A percentile compares a stretch with the other conserved stretches of the same genome.
phyloP scores from a whole-genome alignment of 768 basidiomycete genomes.

The Boletus speciosus region DNA sequence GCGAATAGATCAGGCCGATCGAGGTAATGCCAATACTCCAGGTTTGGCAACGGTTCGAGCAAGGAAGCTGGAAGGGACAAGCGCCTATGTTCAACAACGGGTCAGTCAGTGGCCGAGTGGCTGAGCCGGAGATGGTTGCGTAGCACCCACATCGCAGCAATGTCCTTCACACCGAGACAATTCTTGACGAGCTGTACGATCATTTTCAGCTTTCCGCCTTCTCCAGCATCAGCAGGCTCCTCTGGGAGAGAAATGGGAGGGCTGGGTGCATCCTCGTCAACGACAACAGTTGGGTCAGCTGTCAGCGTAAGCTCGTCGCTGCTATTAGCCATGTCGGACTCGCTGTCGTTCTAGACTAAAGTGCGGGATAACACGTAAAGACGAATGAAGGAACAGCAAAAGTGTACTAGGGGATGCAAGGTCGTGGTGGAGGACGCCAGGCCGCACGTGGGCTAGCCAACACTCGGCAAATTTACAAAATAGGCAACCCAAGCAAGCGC shows the following conservation, averaged over 20 bases:
- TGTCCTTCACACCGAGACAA: slow-evolving; percentile 90
- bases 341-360: background rate
- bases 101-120: slow-evolving; percentile 13
- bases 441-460: slow-evolving; percentile 23
- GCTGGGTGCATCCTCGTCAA: slow-evolving; percentile 51
- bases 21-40: slow-evolving; percentile 94
- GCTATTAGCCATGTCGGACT: slow-evolving; percentile 19
- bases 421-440: slow-evolving; percentile 9
- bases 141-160: slow-evolving; percentile 78
- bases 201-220: slow-evolving; percentile 93
- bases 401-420: background rate
- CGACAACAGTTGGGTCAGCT: slow-evolving; percentile 1
- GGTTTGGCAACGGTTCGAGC: slow-evolving; percentile 90
- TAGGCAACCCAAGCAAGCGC: slow-evolving; percentile 2
- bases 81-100: slow-evolving; percentile 51
- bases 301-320: slow-evolving; percentile 10
- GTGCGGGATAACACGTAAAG: background rate
- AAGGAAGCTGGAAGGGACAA: slow-evolving; percentile 90
- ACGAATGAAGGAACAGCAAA: slow-evolving; percentile 3
- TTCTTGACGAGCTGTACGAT: slow-evolving; percentile 89
- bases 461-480: slow-evolving; percentile 13
- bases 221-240: slow-evolving; percentile 67
- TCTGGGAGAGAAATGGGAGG: slow-evolving; percentile 69
- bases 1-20: slow-evolving; percentile 90
- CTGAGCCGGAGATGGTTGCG: background rate